Percentiles rank a stretch among this genome's conserved stretches.
Conservation (phyloP, 352 stramenopile genomes). For the Paralagenidium karlingii region DNA sequence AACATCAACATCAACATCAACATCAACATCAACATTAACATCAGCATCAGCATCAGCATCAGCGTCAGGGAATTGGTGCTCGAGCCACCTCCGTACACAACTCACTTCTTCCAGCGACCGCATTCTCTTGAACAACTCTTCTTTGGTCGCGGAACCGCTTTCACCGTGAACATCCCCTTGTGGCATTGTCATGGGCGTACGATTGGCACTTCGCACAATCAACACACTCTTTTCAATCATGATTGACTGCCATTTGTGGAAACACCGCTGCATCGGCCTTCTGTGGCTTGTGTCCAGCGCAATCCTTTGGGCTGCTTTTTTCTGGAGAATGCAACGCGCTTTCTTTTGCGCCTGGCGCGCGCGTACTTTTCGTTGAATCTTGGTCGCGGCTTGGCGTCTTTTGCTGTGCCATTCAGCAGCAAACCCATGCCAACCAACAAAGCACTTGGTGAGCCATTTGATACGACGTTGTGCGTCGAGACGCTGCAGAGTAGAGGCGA, state of each 20-base stretch:
- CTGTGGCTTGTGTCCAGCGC: conserved; percentile 26
- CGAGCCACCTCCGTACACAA: too few species aligned
- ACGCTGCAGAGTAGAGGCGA: too few species aligned
- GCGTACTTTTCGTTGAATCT: conserved; percentile 38
- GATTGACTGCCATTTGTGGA: conserved; percentile 34
- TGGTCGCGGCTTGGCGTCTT: conserved; percentile 3
- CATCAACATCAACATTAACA: too few species aligned
- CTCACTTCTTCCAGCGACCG: conserved; percentile 42
- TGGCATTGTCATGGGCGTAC: conserved; percentile 1
- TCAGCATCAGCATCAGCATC: too few species aligned
- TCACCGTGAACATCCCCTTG: neutral
- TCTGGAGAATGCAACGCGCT: conserved; percentile 25
- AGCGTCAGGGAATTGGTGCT: too few species aligned
- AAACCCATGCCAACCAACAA: too few species aligned
- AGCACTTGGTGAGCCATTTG: too few species aligned
- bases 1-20: neutral
- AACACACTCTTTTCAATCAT: conserved; percentile 35
- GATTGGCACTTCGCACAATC: conserved; percentile 17
- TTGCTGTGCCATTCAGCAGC: neutral
- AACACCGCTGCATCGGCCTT: conserved; percentile 46
- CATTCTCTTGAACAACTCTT: conserved; percentile 2
- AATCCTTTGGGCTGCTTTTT: conserved; percentile 28
- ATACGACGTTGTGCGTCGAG: too few species aligned
- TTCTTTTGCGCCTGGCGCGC: conserved; percentile 21
- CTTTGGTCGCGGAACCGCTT: too few species aligned